phyloP scores from a whole-genome alignment of 1,284 basidiomycete genomes.

The Malassezia cuniculi region DNA sequence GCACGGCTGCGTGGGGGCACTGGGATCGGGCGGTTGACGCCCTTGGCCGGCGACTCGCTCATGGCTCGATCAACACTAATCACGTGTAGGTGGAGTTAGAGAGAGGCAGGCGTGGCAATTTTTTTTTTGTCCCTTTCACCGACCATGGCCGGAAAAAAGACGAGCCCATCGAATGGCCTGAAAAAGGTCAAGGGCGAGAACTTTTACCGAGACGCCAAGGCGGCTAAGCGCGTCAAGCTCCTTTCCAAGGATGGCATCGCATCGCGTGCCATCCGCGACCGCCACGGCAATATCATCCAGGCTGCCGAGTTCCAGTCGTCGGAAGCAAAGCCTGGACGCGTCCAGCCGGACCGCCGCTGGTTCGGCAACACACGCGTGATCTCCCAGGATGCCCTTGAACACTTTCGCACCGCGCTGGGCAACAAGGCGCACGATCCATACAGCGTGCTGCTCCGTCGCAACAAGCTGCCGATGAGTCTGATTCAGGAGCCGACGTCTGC shows the following conservation, averaged over 20 bases:
- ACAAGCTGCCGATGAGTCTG: conserved; percentile 44
- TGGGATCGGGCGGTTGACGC: conserved; percentile 3
- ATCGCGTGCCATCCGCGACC: conserved; percentile 41
- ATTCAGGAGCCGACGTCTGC: conserved; percentile 36
- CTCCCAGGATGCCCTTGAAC: conserved; percentile 50
- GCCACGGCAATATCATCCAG: conserved; percentile 37
- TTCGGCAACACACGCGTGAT: conserved; percentile 85
- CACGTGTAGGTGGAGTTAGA: conserved; percentile 3
- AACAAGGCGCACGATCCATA: conserved; percentile 41
- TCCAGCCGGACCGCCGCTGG: conserved; percentile 44
- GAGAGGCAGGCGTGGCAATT: neutral
- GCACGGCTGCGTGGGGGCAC: conserved; percentile 11
- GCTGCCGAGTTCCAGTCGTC: conserved; percentile 39
- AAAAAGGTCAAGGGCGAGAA: conserved; percentile 39
- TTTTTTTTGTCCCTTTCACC: conserved; percentile 1
- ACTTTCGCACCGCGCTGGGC: conserved; percentile 40
- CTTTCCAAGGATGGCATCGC: conserved; percentile 37
- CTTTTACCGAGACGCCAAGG: conserved; percentile 44
- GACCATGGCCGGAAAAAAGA: conserved; percentile 30
- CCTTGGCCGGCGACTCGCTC: conserved; percentile 2
- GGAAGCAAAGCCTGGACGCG: conserved; percentile 42
- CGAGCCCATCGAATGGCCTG: conserved; percentile 27
- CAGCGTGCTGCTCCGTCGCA: conserved; percentile 36
- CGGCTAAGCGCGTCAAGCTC: conserved; percentile 42
- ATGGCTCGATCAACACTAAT: neutral